Evolutionary conservation across 495 filamentous ascomycete genomes (phyloP).

Genomic region (Hypoxylon cercidicola): DNA sequence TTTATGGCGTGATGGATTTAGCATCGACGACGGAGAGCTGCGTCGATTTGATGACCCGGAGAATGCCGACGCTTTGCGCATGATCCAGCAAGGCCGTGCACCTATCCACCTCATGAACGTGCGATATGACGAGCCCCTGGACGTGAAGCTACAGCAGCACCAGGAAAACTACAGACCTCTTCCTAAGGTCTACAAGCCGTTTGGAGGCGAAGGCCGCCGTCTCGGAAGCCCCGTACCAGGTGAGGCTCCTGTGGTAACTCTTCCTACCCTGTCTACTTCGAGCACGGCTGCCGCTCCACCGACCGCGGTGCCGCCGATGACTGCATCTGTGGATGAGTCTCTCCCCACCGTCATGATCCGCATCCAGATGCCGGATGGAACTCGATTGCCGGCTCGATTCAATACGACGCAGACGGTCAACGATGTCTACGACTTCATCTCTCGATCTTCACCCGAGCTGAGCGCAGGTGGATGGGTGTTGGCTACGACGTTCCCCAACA

Average conservation of each 20-base stretch:
- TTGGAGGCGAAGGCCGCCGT: constrained; percentile 81
- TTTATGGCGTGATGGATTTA: constrained; percentile 95
- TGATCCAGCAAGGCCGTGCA: constrained; percentile 87
- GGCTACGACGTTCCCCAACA: constrained; percentile 96
- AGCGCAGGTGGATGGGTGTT: constrained; percentile 75
- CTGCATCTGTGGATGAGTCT: constrained; percentile 74
- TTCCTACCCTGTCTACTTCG: constrained; percentile 46
- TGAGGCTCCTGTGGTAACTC: constrained; percentile 48
- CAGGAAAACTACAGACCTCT: constrained; percentile 83
- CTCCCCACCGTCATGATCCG: constrained; percentile 83
- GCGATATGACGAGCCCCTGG: constrained; percentile 81
- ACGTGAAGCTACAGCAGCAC: constrained; percentile 89
- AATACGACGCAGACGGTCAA: constrained; percentile 91
- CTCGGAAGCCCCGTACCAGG: constrained; percentile 93
- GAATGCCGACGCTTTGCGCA: constrained; percentile 80
- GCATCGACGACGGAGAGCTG: constrained; percentile 92
- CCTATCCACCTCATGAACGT: constrained; percentile 92
- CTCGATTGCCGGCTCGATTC: constrained; percentile 85
- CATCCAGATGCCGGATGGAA: constrained; percentile 90
- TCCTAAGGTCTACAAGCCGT: constrained; percentile 89
- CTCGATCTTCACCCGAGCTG: constrained; percentile 69
- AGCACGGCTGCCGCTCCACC: constrained; percentile 58
- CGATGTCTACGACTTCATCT: constrained; percentile 89
- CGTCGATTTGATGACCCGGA: constrained; percentile 88
- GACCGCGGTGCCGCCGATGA: constrained; percentile 49